Percentiles rank a stretch among this genome's conserved stretches.
Evolutionary conservation across 177 flowering plant species (phyloP).

Genomic region (Vitis hybrid): DNA sequence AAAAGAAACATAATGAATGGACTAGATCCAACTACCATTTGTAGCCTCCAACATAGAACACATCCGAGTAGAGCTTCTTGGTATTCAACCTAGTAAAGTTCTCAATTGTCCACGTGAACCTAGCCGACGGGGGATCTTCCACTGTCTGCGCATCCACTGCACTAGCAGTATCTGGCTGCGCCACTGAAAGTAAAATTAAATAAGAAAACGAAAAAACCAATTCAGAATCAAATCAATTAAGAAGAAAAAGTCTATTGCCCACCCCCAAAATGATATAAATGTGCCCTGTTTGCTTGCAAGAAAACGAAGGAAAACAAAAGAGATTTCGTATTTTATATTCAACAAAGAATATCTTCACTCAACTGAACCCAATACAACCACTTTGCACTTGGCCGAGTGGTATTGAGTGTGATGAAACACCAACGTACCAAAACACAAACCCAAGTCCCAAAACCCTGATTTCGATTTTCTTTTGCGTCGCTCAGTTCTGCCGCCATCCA

Average conservation of each 20-base stretch:
- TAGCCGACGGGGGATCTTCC: slow-evolving; percentile 49
- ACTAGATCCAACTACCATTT: slow-evolving; percentile 47
- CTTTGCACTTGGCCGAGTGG: no score
- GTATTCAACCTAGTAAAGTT: slow-evolving; percentile 48
- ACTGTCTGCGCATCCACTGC: slow-evolving; percentile 44
- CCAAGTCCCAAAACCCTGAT: no score
- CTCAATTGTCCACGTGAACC: slow-evolving; percentile 60
- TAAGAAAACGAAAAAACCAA: background rate
- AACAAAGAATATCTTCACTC: no score
- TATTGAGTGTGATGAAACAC: no score
- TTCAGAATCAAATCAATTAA: background rate
- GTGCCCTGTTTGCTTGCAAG: no score
- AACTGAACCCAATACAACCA: no score
- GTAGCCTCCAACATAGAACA: slow-evolving; percentile 48
- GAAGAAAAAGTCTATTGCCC: background rate
- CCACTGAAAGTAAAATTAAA: slow-evolving; percentile 13
- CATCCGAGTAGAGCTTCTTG: slow-evolving; percentile 54
- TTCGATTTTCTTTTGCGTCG: no score
- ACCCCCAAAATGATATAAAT: background rate
- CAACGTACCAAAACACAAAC: no score
- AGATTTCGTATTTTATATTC: no score
- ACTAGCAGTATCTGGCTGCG: slow-evolving; percentile 35
- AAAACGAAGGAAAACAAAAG: no score
- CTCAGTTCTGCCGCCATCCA: no score
- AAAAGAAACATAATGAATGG: background rate